Evolutionary conservation across 208 protist genomes (phyloP), one percentile per base, ranked within the genome.

Genomic region (Trypanosoma conorhini): DNA sequence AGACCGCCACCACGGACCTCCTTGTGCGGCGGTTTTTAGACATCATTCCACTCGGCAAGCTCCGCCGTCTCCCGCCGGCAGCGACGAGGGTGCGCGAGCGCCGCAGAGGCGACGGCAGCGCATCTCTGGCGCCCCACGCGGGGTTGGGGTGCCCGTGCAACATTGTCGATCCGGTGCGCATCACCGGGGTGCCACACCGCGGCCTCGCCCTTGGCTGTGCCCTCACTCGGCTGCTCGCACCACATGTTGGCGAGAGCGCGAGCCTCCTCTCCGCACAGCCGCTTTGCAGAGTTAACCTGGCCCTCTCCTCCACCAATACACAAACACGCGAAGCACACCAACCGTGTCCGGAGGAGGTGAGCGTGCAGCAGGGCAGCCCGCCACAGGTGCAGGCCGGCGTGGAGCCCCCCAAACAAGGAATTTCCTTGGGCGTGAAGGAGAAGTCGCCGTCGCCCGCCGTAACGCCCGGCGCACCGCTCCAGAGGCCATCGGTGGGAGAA

Each of bases 161-260:
- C 7, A 44, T 87, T 31, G 62, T 91, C 7, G 82, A 91, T 57
- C 80, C 80, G 40, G 66, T 68, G 4, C 59, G 70, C 30, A 77
- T 91, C 44, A 86, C 85, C 0, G 85, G 85, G 0, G 63, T 91
- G 10, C 5, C 48, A 19, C 80, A 83, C 61, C 72, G 72, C n/a
- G 80, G 82, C 13, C 70, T 84, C 15, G 82, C 85, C 4, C 52
- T 88, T 22, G 85, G 85, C 2, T 74, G 77, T 21, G 70, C 82
- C n/a, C 75, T 91, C 21, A 76, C 74, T 30, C 75, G 80, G 54
- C 68, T 91, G 22, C 62, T 84, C n/a, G 44, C 66, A 0, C 60
- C 79, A 28, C 79, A 81, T 26, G 59, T 71, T 21, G 58, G 51
- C 5, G 44, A 59, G 55, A 68, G 24, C 31, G 19, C 54, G 9